Base-by-base conservation (phyloP, 148 eudicot species). In the Dianthus caryophyllus region DNA sequence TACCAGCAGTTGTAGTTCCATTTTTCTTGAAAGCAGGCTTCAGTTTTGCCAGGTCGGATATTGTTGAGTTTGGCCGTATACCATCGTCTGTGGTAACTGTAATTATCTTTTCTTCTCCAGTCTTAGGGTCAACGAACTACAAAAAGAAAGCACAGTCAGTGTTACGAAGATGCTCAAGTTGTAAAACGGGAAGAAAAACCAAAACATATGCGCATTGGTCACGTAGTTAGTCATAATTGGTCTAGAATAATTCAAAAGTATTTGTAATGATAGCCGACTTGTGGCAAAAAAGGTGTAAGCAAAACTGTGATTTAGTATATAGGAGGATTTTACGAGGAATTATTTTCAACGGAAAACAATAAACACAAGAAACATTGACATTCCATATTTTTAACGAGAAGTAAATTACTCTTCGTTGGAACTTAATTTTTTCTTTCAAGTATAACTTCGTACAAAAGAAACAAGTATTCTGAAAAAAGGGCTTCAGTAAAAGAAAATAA, bases 1-100 rank as follows among this genome's bases (percentile, higher is more conserved):
- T 33, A 33, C 99, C 97, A 62, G 97, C 97, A 73, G 99, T 95
- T 31, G 99, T 90, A 1, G 97, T 75, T 63, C 99, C 99, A 73
- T 87, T 80, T 82, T 86, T 86, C 83, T 88, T 95, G 76, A 95
- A 95, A 70, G 85, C 93, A 30, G 99, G 82, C 81, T 83, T 95
- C 80, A 95, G 69, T 73, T 86, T 95, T 66, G 75, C 90, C 72
- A 95, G 73, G 31, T 84, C 91, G 2, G 96, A 74, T 20, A 88
- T 21, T 39, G 75, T 70, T 58, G 97, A 31, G 25, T 77, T 87
- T 24, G 97, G 84, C 74, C 97, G 87, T 62, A 90, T 86, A 17
- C 97, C 97, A 75, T 94, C 99, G 66, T 94, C 99, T 59, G 82
- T 82, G 46, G 83, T 70, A 56, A 94, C 84, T 4, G 82, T 85